Conservation (phyloP, 2,329 filamentous ascomycete species). For the Sclerotinia spermophila region DNA sequence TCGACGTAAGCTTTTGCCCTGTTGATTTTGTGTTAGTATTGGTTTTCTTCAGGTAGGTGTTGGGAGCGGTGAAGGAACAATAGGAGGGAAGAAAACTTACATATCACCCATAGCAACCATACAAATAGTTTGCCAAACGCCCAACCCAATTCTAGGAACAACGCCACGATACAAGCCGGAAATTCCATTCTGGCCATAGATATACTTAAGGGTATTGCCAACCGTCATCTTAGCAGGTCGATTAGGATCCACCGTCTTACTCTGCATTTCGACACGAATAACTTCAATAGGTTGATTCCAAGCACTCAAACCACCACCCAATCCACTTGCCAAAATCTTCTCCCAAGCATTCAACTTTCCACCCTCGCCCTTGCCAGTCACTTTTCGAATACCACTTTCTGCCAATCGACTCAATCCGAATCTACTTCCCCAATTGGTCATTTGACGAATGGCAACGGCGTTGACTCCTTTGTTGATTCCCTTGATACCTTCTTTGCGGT, state of each 20-base stretch:
- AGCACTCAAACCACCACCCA: conserved; percentile 91
- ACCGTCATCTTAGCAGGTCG: conserved; percentile 99
- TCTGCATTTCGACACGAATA: conserved; percentile 99
- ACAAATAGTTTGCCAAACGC: conserved; percentile 99
- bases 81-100: conserved; percentile 50
- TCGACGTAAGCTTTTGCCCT: conserved; percentile 67
- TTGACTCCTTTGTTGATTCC: conserved; percentile 99
- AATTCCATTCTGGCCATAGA: conserved; percentile 84
- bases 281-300: conserved; percentile 99
- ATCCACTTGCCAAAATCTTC: conserved; percentile 80
- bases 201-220: conserved; percentile 78
- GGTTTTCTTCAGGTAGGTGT: not conserved
- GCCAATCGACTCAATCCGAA: conserved; percentile 92
- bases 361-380: conserved; percentile 73
- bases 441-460: conserved; percentile 95
- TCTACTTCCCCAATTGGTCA: conserved; percentile 98
- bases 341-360: conserved; percentile 76
- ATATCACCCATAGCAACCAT: conserved; percentile 99
- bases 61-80: not conserved
- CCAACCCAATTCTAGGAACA: conserved; percentile 85
- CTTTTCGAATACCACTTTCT: conserved; percentile 78
- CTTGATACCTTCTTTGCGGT: conserved; percentile 84
- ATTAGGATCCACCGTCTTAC: conserved; percentile 96
- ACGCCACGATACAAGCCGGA: conserved; percentile 95
- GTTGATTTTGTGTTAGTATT: conserved; percentile 36